A percentile compares a stretch with the other conserved stretches of the same genome.
These are phyloP conservation scores for Candida namnaoensis DNA, from an alignment of 805 yeast genomes.

Conservation along the genomic window DNA sequence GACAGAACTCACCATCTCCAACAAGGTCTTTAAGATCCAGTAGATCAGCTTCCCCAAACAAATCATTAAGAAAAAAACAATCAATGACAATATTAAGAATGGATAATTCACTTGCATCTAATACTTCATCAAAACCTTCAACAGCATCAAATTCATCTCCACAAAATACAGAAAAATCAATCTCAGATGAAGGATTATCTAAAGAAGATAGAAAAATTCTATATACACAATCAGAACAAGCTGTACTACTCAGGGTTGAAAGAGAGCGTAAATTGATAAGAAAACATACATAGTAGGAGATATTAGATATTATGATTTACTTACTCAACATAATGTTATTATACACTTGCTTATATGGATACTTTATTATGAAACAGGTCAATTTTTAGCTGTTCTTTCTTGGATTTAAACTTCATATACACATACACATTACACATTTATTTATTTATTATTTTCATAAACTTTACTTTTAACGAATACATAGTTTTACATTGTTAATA, in stretches of 20 bases:
- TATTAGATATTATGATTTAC: no score
- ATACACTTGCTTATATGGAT: no score
- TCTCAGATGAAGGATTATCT: slow-evolving; percentile 1
- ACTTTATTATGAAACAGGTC: no score
- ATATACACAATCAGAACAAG: slow-evolving; percentile 14
- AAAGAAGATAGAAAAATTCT: slow-evolving; percentile 11
- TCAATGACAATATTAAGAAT: slow-evolving; percentile 16
- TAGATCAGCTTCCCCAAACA: slow-evolving; percentile 15
- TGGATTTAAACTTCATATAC: no score
- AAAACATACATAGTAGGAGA: background rate
- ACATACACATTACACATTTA: no score
- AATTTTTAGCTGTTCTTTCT: no score
- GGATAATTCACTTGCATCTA: slow-evolving; percentile 10
- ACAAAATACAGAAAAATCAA: background rate
- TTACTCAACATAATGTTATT: no score
- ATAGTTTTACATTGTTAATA: no score
- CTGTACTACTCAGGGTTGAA: slow-evolving; percentile 17
- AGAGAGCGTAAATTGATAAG: slow-evolving; percentile 14
- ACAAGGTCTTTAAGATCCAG: slow-evolving; percentile 13
- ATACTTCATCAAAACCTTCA: background rate
- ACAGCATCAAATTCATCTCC: background rate
- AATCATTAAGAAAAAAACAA: slow-evolving; percentile 16
- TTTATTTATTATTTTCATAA: no score
- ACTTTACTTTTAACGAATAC: no score
- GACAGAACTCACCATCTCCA: background rate